Evolutionary conservation across 441 rosid genomes (phyloP), one percentile per base, ranked within the genome.

Genomic region (Lepidium campestre): DNA sequence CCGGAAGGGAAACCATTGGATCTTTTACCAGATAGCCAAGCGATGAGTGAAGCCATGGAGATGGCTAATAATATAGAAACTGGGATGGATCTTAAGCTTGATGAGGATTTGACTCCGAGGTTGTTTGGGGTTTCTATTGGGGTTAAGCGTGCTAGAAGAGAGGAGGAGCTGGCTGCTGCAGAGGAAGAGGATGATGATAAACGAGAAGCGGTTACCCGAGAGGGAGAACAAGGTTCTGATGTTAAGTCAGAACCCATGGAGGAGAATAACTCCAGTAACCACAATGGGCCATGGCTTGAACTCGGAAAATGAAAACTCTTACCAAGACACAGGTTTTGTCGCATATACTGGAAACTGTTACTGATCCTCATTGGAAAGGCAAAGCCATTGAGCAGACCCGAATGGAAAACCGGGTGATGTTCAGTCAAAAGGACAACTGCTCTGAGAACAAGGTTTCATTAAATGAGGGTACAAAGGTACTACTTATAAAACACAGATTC

Each of bases 61-160:
- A 55, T 68, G 45, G 77, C 46, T 32, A 68, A 36, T 6, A 62
- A 45, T 0, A 12, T 52, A 44, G 79, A 75, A 2, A 4, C 54
- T 23, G 56, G 62, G 62, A 66, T 69, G 29, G 68, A 81, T 67
- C 63, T 66, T 29, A 71, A 47, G 32, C 69, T 42, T 11, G 84
- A 59, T 18, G 85, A 72, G 44, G 85, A 76, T 31, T 29, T 78
- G 62, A 74, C 79, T 2, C 93, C 97, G 12, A 83, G 83, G 76
- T 65, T 93, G 65, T 93, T 93, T 42, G 98, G 97, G 41, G 98
- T 93, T 15, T 77, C 90, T 0, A 88, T 93, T 3, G 97, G 98
- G 20, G 31, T 65, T 31, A 93, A 93, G 69, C 84, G 99, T 63
- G 73, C 70, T 71, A 85, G 88, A 73, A 68, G 53, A 64, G 91